These are phyloP conservation scores for Backusella tarrabulga DNA, from an alignment of 192 early-diverging fungal genomes.

Conservation along the genomic window DNA sequence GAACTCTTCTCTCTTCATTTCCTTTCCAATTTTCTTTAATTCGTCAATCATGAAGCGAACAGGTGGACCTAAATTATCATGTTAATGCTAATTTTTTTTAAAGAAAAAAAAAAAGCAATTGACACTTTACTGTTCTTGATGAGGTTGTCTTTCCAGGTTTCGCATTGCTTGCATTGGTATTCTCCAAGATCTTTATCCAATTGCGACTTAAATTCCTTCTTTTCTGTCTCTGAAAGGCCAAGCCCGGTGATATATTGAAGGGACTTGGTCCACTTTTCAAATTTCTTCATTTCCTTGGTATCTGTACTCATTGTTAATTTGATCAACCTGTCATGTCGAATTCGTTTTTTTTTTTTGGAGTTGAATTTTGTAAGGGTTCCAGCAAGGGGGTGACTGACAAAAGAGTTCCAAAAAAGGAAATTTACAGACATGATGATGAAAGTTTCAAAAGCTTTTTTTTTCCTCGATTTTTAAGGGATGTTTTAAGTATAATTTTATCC, in stretches of 20 bases:
- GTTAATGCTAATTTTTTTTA: background rate
- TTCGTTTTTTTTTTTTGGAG: background rate
- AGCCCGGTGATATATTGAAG: constrained; percentile 59
- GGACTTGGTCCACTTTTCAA: constrained; percentile 62
- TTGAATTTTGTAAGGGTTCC: background rate
- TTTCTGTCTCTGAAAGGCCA: constrained; percentile 54
- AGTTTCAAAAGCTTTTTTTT: background rate
- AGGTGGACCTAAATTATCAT: constrained; percentile 60
- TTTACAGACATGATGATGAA: background rate
- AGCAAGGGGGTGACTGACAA: background rate
- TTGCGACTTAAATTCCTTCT: constrained; percentile 26
- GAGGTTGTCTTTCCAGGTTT: constrained; percentile 75
- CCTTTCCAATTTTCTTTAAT: constrained; percentile 66
- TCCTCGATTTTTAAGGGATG: background rate
- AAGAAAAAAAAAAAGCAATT: too few species aligned
- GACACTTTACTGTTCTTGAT: constrained; percentile 56
- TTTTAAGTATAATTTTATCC: background rate
- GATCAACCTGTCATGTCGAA: background rate
- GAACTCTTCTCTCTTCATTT: constrained; percentile 58
- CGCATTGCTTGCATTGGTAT: constrained; percentile 63
- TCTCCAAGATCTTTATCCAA: constrained; percentile 48
- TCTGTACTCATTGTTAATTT: background rate
- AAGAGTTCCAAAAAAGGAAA: background rate
- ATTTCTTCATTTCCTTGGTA: constrained; percentile 53
- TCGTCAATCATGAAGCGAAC: constrained; percentile 86